These are phyloP conservation scores for Circinella minor DNA, from an alignment of 371 early-diverging fungal species.

Conservation along the genomic window DNA sequence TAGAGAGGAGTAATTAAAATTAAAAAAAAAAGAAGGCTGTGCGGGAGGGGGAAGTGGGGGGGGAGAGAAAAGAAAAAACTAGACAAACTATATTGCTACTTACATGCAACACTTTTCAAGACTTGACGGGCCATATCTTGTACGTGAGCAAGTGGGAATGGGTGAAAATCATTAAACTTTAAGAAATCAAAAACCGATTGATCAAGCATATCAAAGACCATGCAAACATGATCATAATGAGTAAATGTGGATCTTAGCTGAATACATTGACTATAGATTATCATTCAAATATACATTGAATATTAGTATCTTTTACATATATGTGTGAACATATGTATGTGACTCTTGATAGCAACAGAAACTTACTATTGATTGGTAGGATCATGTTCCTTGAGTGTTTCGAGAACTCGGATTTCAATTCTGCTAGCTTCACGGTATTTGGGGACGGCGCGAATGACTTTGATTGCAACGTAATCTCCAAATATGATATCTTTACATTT, in stretches of 20 bases:
- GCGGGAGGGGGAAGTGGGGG: too few species aligned
- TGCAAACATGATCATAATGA: slow-evolving; percentile 91
- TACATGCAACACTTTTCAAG: slow-evolving; percentile 77
- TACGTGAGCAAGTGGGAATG: slow-evolving; percentile 87
- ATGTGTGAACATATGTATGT: not conserved
- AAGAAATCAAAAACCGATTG: slow-evolving; percentile 93
- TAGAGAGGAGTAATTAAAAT: too few species aligned
- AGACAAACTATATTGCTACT: slow-evolving; percentile 13
- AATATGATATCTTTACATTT: slow-evolving; percentile 79
- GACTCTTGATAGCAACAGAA: too few species aligned
- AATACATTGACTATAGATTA: slow-evolving; percentile 64
- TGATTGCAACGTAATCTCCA: slow-evolving; percentile 65
- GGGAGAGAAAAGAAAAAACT: not conserved
- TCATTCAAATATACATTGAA: too few species aligned
- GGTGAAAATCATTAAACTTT: slow-evolving; percentile 85
- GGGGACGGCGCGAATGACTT: slow-evolving; percentile 91
- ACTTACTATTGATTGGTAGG: slow-evolving; percentile 70
- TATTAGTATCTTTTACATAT: too few species aligned
- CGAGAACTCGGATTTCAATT: slow-evolving; percentile 88
- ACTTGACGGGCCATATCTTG: slow-evolving; percentile 83
- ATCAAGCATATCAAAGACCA: slow-evolving; percentile 94
- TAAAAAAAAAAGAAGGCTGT: too few species aligned
- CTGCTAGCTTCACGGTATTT: slow-evolving; percentile 95
- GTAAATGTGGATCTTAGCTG: slow-evolving; percentile 84
- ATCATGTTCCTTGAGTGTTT: slow-evolving; percentile 77